Conservation (phyloP, 2,329 filamentous ascomycete genomes). For the Colletotrichum liaoningense region DNA sequence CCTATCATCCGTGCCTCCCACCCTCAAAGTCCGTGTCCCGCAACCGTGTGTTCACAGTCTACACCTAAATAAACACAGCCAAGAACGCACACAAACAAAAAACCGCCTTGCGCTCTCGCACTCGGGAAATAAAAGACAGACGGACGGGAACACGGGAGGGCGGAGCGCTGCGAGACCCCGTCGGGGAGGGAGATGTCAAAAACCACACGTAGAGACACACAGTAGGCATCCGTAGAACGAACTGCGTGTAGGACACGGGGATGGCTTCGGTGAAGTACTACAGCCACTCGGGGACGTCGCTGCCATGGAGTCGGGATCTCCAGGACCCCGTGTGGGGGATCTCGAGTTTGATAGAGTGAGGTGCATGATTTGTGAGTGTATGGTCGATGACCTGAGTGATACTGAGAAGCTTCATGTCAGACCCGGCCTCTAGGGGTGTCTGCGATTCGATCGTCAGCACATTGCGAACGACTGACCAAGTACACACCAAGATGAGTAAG, state of each 20-base stretch:
- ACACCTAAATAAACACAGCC: not conserved
- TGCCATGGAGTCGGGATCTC: no score
- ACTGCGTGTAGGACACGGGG: no score
- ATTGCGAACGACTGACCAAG: not conserved
- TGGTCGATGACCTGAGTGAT: not conserved
- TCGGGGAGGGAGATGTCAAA: not conserved
- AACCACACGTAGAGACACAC: no score
- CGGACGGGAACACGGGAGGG: not conserved
- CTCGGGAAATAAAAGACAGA: not conserved
- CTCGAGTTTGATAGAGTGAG: no score
- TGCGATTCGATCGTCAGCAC: no score
- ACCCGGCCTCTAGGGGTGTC: not conserved
- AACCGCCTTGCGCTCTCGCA: conserved; percentile 5
- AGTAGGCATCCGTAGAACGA: no score
- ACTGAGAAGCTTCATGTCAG: not conserved
- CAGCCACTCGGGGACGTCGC: no score
- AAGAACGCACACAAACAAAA: not conserved
- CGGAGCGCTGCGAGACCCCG: conserved; percentile 4
- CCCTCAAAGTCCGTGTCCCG: no score
- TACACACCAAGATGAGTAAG: not conserved
- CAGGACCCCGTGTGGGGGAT: no score
- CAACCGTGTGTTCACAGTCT: not conserved
- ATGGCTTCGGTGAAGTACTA: no score
- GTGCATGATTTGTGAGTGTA: not conserved
- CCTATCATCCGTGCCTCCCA: not conserved